phyloP scores from a whole-genome alignment of 2,329 filamentous ascomycete genomes.

The Claviceps sp. region DNA sequence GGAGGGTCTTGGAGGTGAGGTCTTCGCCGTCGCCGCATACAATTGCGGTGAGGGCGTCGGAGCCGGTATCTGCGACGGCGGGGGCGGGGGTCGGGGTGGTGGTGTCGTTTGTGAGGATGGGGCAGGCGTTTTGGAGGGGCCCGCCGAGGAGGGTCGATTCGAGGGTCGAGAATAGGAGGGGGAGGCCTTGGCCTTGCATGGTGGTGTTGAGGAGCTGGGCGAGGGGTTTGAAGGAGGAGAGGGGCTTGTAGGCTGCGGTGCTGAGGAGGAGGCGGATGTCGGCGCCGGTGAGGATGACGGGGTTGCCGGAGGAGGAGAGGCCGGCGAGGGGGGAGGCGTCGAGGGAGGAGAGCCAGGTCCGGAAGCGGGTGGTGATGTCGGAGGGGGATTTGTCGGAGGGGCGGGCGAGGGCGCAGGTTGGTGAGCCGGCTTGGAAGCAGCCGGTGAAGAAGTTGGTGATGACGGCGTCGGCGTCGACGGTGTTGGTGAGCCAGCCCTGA shows the following conservation, averaged over 20 bases:
- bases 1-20: constrained; percentile 8
- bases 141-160: constrained; percentile 1
- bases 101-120: constrained; percentile 1
- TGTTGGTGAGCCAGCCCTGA: constrained; percentile 23
- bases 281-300: constrained; percentile 17
- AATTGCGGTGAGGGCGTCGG: constrained; percentile 15
- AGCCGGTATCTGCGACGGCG: background rate
- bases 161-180: background rate
- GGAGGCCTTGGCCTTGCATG: constrained; percentile 10
- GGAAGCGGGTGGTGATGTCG: constrained; percentile 21
- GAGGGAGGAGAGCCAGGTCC: constrained; percentile 16
- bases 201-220: constrained; percentile 7
- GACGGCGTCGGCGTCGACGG: constrained; percentile 23
- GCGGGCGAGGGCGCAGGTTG: constrained; percentile 17
- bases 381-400: constrained; percentile 12
- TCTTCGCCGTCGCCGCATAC: constrained; percentile 23
- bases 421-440: constrained; percentile 19
- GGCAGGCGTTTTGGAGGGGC: constrained; percentile 13
- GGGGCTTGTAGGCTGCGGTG: constrained; percentile 17
- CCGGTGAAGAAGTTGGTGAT: constrained; percentile 20
- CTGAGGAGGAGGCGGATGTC: constrained; percentile 18
- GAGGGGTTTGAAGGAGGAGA: constrained; percentile 6
- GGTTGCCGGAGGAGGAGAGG: constrained; percentile 9
- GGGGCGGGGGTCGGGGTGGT: background rate
- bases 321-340: constrained; percentile 14